phyloP scores from a whole-genome alignment of 2,329 filamentous ascomycete genomes.

The Grosmannia serpens region DNA sequence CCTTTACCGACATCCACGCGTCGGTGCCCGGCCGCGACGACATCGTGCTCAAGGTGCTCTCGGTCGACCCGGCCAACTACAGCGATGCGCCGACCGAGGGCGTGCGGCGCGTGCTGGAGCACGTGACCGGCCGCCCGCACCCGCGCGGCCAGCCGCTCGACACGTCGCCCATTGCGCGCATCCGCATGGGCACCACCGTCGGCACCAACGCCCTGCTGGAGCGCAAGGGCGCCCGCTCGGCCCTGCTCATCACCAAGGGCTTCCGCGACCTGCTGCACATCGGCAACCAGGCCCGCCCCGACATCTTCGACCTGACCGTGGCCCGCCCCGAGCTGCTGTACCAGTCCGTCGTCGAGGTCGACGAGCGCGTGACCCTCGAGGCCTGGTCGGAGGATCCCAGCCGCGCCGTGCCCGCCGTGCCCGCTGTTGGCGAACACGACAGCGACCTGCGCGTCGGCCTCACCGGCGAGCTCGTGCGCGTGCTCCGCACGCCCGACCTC shows the following conservation, averaged over 20 bases:
- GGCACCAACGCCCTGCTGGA: conserved; percentile 87
- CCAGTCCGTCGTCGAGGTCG: conserved; percentile 73
- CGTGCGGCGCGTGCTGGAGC: conserved; percentile 73
- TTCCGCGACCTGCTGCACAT: conserved; percentile 84
- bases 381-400: conserved; percentile 84
- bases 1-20: conserved; percentile 67
- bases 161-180: conserved; percentile 74
- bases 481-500: conserved; percentile 51
- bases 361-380: conserved; percentile 82
- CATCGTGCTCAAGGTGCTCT: conserved; percentile 42
- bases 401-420: conserved; percentile 36
- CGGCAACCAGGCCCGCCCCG: conserved; percentile 79
- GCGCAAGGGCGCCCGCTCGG: conserved; percentile 80
- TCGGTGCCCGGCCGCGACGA: conserved; percentile 51
- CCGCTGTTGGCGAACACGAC: too few relatives aligned
- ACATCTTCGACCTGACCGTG: conserved; percentile 86
- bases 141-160: conserved; percentile 71
- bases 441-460: conserved; percentile 51
- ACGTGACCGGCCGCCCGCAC: conserved; percentile 63
- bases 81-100: conserved; percentile 83
- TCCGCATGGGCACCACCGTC: conserved; percentile 92
- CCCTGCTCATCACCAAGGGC: conserved; percentile 74
- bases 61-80: conserved; percentile 80
- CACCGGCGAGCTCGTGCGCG: conserved; percentile 63
- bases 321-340: conserved; percentile 80